These are phyloP conservation scores for Tulasnella sp. DNA, from an alignment of 768 basidiomycete species.

Conservation along the genomic window DNA sequence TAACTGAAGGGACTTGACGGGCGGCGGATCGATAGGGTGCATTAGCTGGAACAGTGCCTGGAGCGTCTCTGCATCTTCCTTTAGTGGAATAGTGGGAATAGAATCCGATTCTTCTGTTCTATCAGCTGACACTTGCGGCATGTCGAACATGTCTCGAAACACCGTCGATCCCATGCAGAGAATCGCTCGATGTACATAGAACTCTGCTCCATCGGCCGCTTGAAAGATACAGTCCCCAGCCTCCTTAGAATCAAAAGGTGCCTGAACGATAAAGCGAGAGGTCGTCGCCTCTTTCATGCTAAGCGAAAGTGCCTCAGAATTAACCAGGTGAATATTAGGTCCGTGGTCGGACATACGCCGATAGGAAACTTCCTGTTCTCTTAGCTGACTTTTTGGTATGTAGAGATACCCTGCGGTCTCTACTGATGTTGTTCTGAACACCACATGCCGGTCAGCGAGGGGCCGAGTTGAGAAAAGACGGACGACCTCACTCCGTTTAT, in stretches of 20 bases:
- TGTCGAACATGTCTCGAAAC: slow-evolving; percentile 28
- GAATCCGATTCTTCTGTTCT: too few relatives aligned
- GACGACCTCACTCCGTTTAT: too few relatives aligned
- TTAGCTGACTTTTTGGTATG: too few relatives aligned
- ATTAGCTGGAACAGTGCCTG: background rate
- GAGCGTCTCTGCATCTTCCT: background rate
- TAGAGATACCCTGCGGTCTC: too few relatives aligned
- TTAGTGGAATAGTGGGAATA: background rate
- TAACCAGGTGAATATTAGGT: too few relatives aligned
- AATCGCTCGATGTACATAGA: slow-evolving; percentile 6
- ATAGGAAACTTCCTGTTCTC: too few relatives aligned
- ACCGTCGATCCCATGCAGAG: slow-evolving; percentile 6
- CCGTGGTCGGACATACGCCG: too few relatives aligned
- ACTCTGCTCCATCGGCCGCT: slow-evolving; percentile 9
- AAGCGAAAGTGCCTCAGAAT: too few relatives aligned
- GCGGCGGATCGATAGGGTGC: background rate
- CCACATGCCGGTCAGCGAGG: too few relatives aligned
- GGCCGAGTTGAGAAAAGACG: too few relatives aligned
- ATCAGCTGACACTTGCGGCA: too few relatives aligned
- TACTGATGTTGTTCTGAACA: too few relatives aligned
- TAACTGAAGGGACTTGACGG: background rate
- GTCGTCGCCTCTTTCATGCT: background rate
- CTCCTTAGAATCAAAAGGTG: background rate
- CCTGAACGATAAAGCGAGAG: background rate
- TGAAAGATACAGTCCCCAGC: background rate